Evolutionary conservation across 768 basidiomycete species (phyloP).

Genomic region (Tylopilus cervinicoccineus): DNA sequence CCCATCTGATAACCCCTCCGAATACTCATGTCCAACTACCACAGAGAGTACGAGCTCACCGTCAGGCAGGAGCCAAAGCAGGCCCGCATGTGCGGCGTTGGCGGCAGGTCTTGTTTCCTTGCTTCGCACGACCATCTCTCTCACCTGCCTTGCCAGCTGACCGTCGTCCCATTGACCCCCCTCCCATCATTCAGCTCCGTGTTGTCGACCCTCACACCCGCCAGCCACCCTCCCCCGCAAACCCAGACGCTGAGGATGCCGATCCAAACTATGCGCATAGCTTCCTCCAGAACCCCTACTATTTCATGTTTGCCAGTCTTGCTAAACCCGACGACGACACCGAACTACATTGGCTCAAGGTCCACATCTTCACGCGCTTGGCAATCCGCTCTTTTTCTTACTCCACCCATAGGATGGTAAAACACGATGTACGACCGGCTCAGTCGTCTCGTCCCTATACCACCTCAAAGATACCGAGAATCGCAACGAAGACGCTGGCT

Average conservation of each 20-base stretch:
- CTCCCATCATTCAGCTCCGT: conserved; percentile 92
- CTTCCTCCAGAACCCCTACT: conserved; percentile 88
- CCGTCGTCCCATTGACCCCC: conserved; percentile 94
- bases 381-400: background rate
- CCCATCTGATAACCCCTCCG: conserved; percentile 11
- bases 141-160: conserved; percentile 54
- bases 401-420: conserved; percentile 65
- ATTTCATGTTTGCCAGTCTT: conserved; percentile 92
- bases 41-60: conserved; percentile 79
- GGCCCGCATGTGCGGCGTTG: conserved; percentile 86
- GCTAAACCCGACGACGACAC: conserved; percentile 87
- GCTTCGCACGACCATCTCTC: background rate
- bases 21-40: conserved; percentile 5
- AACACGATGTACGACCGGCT: conserved; percentile 88
- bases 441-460: conserved; percentile 85
- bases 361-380: conserved; percentile 21
- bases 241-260: conserved; percentile 31
- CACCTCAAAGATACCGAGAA: conserved; percentile 79
- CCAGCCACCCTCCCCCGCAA: conserved; percentile 25
- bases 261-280: conserved; percentile 47
- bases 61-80: conserved; percentile 92
- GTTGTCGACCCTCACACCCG: conserved; percentile 64
- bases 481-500: conserved; percentile 70
- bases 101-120: conserved; percentile 54
- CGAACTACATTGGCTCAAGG: conserved; percentile 85